Conservation (phyloP, 495 filamentous ascomycete genomes). For the Choiromyces venosus region DNA sequence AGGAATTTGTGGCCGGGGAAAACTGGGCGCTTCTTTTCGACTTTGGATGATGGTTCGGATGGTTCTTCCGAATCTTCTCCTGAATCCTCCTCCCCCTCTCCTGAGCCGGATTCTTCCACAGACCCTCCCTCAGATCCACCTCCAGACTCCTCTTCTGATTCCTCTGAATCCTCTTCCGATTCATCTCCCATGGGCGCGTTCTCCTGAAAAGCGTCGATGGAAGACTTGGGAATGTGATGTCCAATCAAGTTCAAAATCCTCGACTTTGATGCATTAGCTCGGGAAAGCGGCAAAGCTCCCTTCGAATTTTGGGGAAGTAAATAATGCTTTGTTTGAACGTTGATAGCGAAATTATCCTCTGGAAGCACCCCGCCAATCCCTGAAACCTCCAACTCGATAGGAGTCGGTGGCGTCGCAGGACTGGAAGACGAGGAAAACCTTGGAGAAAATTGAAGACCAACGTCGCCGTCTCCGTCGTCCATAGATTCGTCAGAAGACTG, state of each 20-base stretch:
- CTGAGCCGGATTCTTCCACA: conserved; percentile 15
- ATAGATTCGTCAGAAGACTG: conserved; percentile 30
- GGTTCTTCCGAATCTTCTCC: conserved; percentile 22
- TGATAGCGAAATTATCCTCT: conserved; percentile 54
- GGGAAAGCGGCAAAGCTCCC: conserved; percentile 34
- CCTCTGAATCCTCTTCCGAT: conserved; percentile 29
- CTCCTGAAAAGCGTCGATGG: conserved; percentile 39
- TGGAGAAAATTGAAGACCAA: conserved; percentile 39
- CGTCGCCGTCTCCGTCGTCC: conserved; percentile 34
- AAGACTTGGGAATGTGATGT: conserved; percentile 39
- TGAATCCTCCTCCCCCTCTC: conserved; percentile 26
- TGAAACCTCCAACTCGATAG: conserved; percentile 51
- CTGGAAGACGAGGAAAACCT: conserved; percentile 32
- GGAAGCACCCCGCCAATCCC: conserved; percentile 56
- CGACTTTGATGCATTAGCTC: conserved; percentile 37
- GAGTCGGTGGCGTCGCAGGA: conserved; percentile 19
- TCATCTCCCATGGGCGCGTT: conserved; percentile 25
- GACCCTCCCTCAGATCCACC: conserved; percentile 11
- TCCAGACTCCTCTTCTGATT: conserved; percentile 11
- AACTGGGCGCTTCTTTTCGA: conserved; percentile 13
- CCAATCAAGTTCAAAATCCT: conserved; percentile 38
- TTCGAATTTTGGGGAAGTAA: conserved; percentile 38
- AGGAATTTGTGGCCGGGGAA: conserved; percentile 28
- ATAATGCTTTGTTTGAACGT: conserved; percentile 46
- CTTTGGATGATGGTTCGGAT: conserved; percentile 11